Base-by-base conservation (phyloP, 345 rosid genomes). In the Citrus australasica region DNA sequence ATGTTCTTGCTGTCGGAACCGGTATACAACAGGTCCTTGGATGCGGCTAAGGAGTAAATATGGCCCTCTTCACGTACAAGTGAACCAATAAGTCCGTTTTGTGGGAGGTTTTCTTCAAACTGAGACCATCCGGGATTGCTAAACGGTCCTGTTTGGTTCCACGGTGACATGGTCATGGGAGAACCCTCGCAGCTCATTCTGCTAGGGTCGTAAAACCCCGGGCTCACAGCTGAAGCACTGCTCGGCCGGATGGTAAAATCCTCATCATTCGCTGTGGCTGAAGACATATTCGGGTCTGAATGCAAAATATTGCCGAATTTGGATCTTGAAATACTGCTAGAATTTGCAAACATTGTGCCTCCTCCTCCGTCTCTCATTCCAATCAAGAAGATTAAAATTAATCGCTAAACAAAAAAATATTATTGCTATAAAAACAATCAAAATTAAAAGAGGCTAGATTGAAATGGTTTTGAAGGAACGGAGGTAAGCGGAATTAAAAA, bases 1-100 rank as follows among this genome's bases (percentile, higher is more conserved):
- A 95, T 93, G 86, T 93, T 95, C 84, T 95, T 95, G 86, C 97
- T 91, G 78, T 93, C 99, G 3, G 99, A 93, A 61, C 99, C 99
- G 1, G 99, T 95, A 83, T 93, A 95, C 42, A 95, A 90, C 51
- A 95, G 92, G 79, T 95, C 96, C 62, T 89, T 93, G 7, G 87
- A 77, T 51, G 98, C 93, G 10, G 98, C 99, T 58, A 95, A 78
- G 67, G 99, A 95, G 83, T 95, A 95, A 38, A 95, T 92, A 60
- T 95, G 98, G 16, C 98, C 98, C 81, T 95, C 98, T 82, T 95
- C 98, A 2, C 98, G 94, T 28, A 88, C 88, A 32, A 95, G 87
- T 4, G 99, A 95, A 3, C 99, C 99, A 66, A 93, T 91, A 60
- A 95, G 92, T 9, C 85, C 88, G 75, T 92, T 91, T 46, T 86